Base-by-base conservation (phyloP, 768 basidiomycete species). In the Mycena latifolia region DNA sequence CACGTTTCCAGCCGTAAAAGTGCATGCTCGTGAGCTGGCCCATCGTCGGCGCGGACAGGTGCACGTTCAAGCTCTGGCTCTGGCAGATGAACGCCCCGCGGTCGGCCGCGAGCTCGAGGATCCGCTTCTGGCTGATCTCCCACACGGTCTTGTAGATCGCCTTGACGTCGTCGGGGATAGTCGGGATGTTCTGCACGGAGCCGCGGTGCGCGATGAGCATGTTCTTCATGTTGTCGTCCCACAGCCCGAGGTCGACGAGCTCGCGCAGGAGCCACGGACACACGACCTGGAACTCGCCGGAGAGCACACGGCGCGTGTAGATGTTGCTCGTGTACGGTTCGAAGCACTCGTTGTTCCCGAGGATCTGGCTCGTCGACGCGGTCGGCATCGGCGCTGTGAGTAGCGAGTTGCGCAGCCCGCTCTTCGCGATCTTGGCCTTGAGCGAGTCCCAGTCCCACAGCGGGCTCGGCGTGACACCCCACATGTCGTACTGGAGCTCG, bases 81-180 rank as follows among this genome's bases (percentile, higher is more conserved):
- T 94, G 93, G 77, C 92, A 92, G 79, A 93, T 92, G 80, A 89
- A 94, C 2, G 92, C 92, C 54, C 92, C 92, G 61, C 92, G 92
- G 78, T 94, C 92, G 24, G 92, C 92, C 28, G 92, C 88, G 69
- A 94, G 80, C 79, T 94, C 92, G 67, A 94, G 87, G 72, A 94
- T 84, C 71, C 88, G 89, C 87, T 92, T 92, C 79, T 94, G 92
- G 58, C 86, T 88, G 76, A 94, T 91, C 81, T 94, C 92, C 92
- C 92, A 94, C 41, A 93, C 92, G 17, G 92, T 94, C 82, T 93
- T 93, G 86, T 94, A 94, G 82, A 94, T 92, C 4, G 89, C 87
- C 80, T 92, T 93, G 76, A 92, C 80, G 67, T 93, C 87, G 55
- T 85, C 85, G 14, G 92, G 92, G 68, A 93, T 89, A 55, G 75